A percentile compares a stretch with the other conserved stretches of the same genome.
phyloP scores from a whole-genome alignment of 2,329 filamentous ascomycete genomes.

The Ophiocordyceps sinensis region DNA sequence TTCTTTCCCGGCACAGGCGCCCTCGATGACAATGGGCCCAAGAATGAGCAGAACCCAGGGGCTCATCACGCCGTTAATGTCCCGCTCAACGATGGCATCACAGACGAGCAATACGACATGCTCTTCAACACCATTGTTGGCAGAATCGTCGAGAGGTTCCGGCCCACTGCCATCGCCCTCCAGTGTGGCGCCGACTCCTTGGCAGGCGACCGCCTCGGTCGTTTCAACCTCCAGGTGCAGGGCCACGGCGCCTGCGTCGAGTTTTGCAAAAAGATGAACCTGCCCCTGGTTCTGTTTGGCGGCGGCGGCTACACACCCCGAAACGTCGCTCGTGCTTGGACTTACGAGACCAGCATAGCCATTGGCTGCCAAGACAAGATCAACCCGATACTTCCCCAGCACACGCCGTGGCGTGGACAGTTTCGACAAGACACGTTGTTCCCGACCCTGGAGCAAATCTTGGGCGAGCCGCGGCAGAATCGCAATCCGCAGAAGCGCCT shows the following conservation, averaged over 20 bases:
- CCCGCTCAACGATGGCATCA: conserved; percentile 79
- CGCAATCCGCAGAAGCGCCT: conserved; percentile 66
- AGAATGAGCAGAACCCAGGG: conserved; percentile 70
- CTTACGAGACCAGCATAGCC: conserved; percentile 86
- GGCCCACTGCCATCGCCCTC: conserved; percentile 80
- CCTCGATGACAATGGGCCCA: conserved; percentile 71
- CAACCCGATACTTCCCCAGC: conserved; percentile 55
- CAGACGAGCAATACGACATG: conserved; percentile 73
- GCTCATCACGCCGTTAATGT: conserved; percentile 86
- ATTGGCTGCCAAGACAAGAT: conserved; percentile 61
- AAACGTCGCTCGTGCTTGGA: conserved; percentile 94
- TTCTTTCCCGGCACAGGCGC: conserved; percentile 92
- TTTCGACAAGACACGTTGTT: conserved; percentile 83
- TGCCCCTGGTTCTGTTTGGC: conserved; percentile 82
- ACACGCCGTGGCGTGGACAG: conserved; percentile 75
- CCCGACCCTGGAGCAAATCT: conserved; percentile 62
- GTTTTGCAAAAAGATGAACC: conserved; percentile 66
- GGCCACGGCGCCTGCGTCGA: conserved; percentile 86
- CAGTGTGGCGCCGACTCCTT: conserved; percentile 94
- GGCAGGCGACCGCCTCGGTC: conserved; percentile 81
- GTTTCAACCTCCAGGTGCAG: conserved; percentile 93
- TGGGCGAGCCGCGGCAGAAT: conserved; percentile 58
- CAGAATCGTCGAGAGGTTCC: conserved; percentile 66
- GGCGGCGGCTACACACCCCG: conserved; percentile 93
- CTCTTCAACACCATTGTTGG: conserved; percentile 75